Evolutionary conservation across 345 rosid genomes (phyloP).

Genomic region (Brassica nigra): DNA sequence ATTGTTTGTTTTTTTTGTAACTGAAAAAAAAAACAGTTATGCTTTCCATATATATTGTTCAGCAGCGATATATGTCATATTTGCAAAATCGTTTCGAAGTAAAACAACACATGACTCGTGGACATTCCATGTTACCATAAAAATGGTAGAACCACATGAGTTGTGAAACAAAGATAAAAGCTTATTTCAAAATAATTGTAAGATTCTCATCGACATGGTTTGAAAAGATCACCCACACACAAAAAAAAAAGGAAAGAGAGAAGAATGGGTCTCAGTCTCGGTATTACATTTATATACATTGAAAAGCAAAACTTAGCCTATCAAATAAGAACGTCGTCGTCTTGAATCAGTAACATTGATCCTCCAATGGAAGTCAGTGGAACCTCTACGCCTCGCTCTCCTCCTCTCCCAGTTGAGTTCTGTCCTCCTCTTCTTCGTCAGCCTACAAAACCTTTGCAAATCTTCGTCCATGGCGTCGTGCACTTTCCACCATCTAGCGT

Average conservation of each 20-base stretch:
- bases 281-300: not conserved
- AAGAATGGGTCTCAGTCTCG: not conserved
- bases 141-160: not conserved
- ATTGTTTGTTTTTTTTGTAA: too few relatives aligned
- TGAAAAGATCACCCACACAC: not conserved
- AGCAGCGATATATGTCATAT: too few relatives aligned
- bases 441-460: conserved; percentile 68
- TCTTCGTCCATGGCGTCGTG: conserved; percentile 67
- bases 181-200: conserved; percentile 11
- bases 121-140: not conserved
- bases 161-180: not conserved
- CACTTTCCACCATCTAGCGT: conserved; percentile 80
- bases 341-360: conserved; percentile 77
- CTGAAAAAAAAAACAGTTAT: too few relatives aligned
- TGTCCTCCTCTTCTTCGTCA: conserved; percentile 63
- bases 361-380: conserved; percentile 69
- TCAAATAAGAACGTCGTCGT: conserved; percentile 48
- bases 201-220: not conserved
- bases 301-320: conserved; percentile 24
- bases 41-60: too few relatives aligned
- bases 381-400: conserved; percentile 53
- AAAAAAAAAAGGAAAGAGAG: not conserved
- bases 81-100: too few relatives aligned
- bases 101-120: not conserved
- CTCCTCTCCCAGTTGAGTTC: conserved; percentile 80